Base-by-base conservation (phyloP, 2,329 filamentous ascomycete species). In the Pyrenophora tritici-repentis region DNA sequence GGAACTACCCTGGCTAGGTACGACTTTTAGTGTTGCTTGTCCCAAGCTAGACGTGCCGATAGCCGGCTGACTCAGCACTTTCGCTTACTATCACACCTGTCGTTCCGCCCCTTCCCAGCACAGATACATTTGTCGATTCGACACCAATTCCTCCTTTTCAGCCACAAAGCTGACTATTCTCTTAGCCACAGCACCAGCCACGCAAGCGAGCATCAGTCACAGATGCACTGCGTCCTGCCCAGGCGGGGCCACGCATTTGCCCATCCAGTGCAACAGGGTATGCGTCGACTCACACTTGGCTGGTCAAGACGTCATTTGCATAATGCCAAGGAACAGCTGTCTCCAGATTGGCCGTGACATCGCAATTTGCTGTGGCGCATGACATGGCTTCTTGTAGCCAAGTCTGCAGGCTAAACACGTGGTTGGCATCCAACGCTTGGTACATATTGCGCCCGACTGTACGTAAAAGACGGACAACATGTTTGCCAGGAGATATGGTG, bases 301-400 rank as follows among this genome's bases (percentile, higher is more conserved):
- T 49, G 42, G 22, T n/a, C 18, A 20, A 20, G 17, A 34, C 17
- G 31, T 45, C 39, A 13, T 31, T 14, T 38, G 40, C 36, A 42
- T 53, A 24, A 47, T 41, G 50, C 45, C 51, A 53, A 45, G 33
- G 6, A 13, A 2, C 13, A 37, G 18, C 8, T 35, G 33, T 13
- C 32, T 29, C 38, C 24, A 29, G 42, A 12, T 37, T 34, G 20
- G 22, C 24, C 32, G 32, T 26, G 36, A 24, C 17, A 40, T 38
- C 37, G 35, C 29, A 40, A 42, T 41, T 41, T 39, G 48, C 7
- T 58, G 55, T 53, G 55, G 52, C 52, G 52, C 47, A 53, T 53
- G 51, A 54, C 43, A 39, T 39, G 35, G 14, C 29, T 38, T 32
- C 32, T 18, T 37, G 42, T 47, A 29, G 43, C 32, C 17, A 32